Evolutionary conservation across 495 filamentous ascomycete genomes (phyloP), one percentile per base, ranked within the genome.

Genomic region (Margaritispora aquatica): DNA sequence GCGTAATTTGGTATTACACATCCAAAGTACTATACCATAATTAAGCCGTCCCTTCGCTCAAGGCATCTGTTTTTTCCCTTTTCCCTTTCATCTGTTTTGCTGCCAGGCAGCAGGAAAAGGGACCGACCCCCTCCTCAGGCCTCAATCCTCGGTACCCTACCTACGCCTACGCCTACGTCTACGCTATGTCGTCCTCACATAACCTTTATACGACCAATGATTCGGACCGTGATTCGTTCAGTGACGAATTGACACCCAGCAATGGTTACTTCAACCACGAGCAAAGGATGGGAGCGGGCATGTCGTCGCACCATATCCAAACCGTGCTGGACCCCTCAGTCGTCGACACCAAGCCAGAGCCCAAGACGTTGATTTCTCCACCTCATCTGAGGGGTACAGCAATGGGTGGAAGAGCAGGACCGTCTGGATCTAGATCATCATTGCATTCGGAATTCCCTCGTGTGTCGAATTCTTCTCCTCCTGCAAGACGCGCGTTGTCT

Each of bases 251-350:
- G 2, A 63, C 53, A 41, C 66, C 66, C 3, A 54, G 54, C 13
- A 58, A 68, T 63, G 63, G 66, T 23, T 68, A 65, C 50, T 65
- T 68, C 58, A 27, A 60, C 44, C 54, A 59, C 29, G 41, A 36
- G 7, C 19, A 55, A 0, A 50, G 22, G 17, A 52, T 55, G 34
- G 7, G 60, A 15, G 17, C 56, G n/a, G 29, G n/a, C n/a, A n/a
- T n/a, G n/a, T n/a, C n/a, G n/a, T n/a, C n/a, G n/a, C n/a, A n/a
- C n/a, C n/a, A n/a, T n/a, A n/a, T 41, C 23, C 17, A 17, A 17
- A 65, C 65, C 58, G 63, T 68, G 11, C 62, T 50, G 15, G 66
- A 68, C 36, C 66, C 66, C 9, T 55, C 59, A 10, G 26, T 60
- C 27, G 48, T 55, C 9, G 53, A 62, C 19, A 49, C 41, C 15